Evolutionary conservation across 2,329 filamentous ascomycete species (phyloP), one percentile per base, ranked within the genome.

Genomic region (Thielaviopsis punctulata): DNA sequence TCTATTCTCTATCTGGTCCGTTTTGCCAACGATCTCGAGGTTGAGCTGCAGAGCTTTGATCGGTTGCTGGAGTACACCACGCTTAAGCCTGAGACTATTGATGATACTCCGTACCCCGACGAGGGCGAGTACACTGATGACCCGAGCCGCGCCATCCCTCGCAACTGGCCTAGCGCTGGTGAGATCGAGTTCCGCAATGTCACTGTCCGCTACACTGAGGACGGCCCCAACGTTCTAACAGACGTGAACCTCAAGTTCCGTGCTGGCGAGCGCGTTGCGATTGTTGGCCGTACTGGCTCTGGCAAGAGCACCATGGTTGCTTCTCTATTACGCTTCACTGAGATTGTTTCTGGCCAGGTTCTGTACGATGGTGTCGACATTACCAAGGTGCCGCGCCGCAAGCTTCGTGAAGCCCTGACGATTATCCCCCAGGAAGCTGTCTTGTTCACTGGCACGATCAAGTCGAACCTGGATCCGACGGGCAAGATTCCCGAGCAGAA

Each of bases 261-360:
- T 2, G 80, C 79, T 0, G 82, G 84, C 1, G 79, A 81, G 33
- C 81, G 80, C 53, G 83, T 81, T 0, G 84, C 84, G 1, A 71
- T 89, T 27, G 80, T 86, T 24, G 84, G 84, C 1, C 76, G 84
- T 2, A 88, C 84, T 0, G 77, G 81, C 0, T 84, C 80, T 2
- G 84, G 84, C 2, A 89, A 89, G 64, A 84, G 79, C 39, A 88
- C 84, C 0, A 54, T 70, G 8, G 65, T 72, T 1, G 61, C 74
- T 4, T 73, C 71, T 5, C 58, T 74, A 7, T 63, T 75, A 21
- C 64, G 68, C 12, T 69, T 71, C 54, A 68, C 68, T 9, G 60
- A 68, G 48, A 64, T 68, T 22, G 61, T 65, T 4, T 63, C 63
- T 0, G 72, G 72, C 0, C 62, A 64, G 18, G 66, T 75, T 25